Evolutionary conservation across 495 filamentous ascomycete species (phyloP), one percentile per base, ranked within the genome.

Genomic region (Filosporella fistucella): DNA sequence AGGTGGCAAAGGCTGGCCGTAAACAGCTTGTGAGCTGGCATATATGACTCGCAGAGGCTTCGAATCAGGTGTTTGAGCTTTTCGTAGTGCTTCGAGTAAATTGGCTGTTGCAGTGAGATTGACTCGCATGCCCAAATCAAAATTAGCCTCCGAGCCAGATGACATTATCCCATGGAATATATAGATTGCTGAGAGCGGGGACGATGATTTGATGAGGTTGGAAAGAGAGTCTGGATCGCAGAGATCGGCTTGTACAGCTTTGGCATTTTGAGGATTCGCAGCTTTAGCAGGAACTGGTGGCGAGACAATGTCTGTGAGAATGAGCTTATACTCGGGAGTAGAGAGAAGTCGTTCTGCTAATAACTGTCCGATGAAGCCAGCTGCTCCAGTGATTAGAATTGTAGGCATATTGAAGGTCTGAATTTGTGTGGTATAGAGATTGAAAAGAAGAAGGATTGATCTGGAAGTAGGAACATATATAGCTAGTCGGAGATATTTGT

Each of bases 81-180:
- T 55, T 21, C 80, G 76, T 5, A 89, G 70, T 23, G 69, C 64
- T 39, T 88, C 77, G 23, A 89, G 68, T 34, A 91, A 68, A 23
- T 67, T 65, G 13, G 81, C 70, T 2, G 80, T 80, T n/a, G 82
- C 75, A 63, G 89, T 77, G 26, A 94, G 70, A 62, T 94, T 94
- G 42, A 89, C 85, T 32, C 63, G 63, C 42, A 88, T 71, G 2
- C 85, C 86, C 12, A 87, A 70, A 36, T 88, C 84, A 56, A 86
- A 82, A 61, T 91, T 75, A 20, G 80, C 80, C 60, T 94, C 88
- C 14, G 81, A 72, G 36, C 82, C 84, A 17, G 80, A 77, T 28
- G 84, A 88, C 88, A 91, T 91, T 66, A 94, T 88, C 37, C 88
- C 88, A 64, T 94, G 88, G 55, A 94, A 80, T 44, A 90, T 61